Evolutionary conservation across 139 green algal species (phyloP), one percentile per base, ranked within the genome.

Genomic region (Raphidocelis subcapitata): DNA sequence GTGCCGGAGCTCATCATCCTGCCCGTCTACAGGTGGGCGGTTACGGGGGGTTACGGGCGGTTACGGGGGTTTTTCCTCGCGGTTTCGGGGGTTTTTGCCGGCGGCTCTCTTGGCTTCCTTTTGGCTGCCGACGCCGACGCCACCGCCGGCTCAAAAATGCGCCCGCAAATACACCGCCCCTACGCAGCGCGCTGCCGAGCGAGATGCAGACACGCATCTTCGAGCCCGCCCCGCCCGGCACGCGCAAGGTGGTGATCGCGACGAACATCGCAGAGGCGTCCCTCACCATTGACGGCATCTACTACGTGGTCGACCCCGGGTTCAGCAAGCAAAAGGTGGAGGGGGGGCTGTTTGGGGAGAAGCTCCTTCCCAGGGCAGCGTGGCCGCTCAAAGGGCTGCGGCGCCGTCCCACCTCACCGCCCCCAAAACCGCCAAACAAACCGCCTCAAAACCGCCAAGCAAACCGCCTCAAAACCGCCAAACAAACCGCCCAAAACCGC

Each of bases 181-280:
- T 18, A 56, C 49, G 16, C 49, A 16, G 18, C 16, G 16, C 16
- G 16, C 16, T 18, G 49, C 49, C 41, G 12, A 49, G 12, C 41
- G 41, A 8, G 41, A 8, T 8, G 12, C 41, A 8, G 54, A n/a
- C 72, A 14, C 77, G 81, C 66, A 92, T 89, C 61, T 98, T 98
- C 80, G 75, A 92, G 66, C 81, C 83, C 4, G 81, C 89, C 0
- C 83, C 90, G 0, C 47, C 67, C 0, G 85, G 81, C 26, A 75
- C 57, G 2, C 84, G 93, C 54, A 97, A 96, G 78, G 82, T 89
- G 33, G 90, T 98, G 47, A 72, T 98, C 26, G 87, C 89, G 15
- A 98, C 94, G 28, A 98, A 98, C 84, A 97, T 98, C 49, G 93
- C 94, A 1, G 94, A 98, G 72, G 97, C 94, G 2, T 96, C 90